Conservation (phyloP, 2,329 filamentous ascomycete species). For the Colletotrichum sp. region DNA sequence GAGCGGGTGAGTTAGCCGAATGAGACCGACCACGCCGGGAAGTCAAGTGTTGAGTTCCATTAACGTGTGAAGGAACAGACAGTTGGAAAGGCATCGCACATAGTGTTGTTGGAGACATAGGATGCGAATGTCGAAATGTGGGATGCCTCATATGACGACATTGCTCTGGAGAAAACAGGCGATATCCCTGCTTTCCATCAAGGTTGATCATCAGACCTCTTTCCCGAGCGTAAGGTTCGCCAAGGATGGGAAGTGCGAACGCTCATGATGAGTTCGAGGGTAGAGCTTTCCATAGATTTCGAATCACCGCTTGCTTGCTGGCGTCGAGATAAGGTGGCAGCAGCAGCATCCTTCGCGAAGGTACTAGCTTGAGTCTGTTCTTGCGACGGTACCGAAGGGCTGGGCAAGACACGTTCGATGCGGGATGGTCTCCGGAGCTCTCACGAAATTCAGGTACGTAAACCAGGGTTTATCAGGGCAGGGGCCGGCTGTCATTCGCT, state of each 20-base stretch:
- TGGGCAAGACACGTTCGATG: not conserved
- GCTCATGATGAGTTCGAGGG: not conserved
- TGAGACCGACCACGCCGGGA: not conserved
- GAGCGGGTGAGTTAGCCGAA: not conserved
- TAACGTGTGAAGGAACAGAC: not conserved
- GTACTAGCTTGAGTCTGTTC: not conserved
- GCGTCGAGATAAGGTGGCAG: not conserved
- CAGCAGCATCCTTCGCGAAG: not conserved
- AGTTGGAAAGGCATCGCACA: not conserved
- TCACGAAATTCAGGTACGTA: slow-evolving; percentile 45
- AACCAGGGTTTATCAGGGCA: slow-evolving; percentile 21
- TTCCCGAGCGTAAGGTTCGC: not conserved
- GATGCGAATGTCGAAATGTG: not conserved
- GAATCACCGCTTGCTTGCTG: not conserved
- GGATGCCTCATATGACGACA: not conserved
- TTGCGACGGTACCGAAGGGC: not conserved
- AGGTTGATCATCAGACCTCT: not conserved
- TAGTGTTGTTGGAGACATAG: not conserved
- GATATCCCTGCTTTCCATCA: not conserved
- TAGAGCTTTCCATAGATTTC: not conserved
- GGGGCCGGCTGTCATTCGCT: slow-evolving; percentile 23
- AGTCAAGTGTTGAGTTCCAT: not conserved
- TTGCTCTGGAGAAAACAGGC: not conserved
- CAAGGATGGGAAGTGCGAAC: not conserved
- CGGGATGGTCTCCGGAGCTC: not conserved